A percentile compares a stretch with the other conserved stretches of the same genome.
Evolutionary conservation across 23 red algal genomes (phyloP).

Genomic region (Gracilariopsis chorda): DNA sequence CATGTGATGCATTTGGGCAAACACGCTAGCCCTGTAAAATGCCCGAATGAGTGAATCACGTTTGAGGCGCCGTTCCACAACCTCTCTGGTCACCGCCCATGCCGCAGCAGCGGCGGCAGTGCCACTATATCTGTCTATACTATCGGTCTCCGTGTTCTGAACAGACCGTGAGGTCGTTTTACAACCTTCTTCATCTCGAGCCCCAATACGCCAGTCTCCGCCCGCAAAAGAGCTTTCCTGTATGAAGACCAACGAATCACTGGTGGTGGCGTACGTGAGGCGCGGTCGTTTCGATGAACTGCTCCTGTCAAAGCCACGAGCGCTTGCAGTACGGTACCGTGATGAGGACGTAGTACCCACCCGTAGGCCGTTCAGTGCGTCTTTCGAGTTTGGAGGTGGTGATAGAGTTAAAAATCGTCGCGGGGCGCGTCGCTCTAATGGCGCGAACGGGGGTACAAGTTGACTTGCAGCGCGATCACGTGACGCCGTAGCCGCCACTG

Average conservation of each 20-base stretch:
- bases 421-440: conserved; percentile 64
- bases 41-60: conserved; percentile 75
- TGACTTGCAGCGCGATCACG: conserved; percentile 69
- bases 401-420: conserved; percentile 68
- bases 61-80: conserved; percentile 66
- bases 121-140: conserved; percentile 64
- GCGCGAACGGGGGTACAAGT: conserved; percentile 76
- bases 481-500: conserved; percentile 60
- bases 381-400: conserved; percentile 29
- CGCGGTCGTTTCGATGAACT: conserved; percentile 40
- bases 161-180: not conserved
- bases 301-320: conserved; percentile 16
- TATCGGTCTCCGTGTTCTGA: conserved; percentile 34
- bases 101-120: conserved; percentile 72
- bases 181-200: not conserved
- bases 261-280: conserved; percentile 74
- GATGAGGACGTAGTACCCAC: not conserved
- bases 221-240: conserved; percentile 71
- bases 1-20: conserved; percentile 53
- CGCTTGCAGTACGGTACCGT: conserved; percentile 3
- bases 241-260: conserved; percentile 72
- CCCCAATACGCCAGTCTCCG: conserved; percentile 31
- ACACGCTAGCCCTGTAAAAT: conserved; percentile 61
- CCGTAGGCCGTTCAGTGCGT: conserved; percentile 9
- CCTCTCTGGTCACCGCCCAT: conserved; percentile 75